A percentile compares a stretch with the other conserved stretches of the same genome.
phyloP scores from a whole-genome alignment of 371 early-diverging fungal species.

The Lichtheimia ornata region DNA sequence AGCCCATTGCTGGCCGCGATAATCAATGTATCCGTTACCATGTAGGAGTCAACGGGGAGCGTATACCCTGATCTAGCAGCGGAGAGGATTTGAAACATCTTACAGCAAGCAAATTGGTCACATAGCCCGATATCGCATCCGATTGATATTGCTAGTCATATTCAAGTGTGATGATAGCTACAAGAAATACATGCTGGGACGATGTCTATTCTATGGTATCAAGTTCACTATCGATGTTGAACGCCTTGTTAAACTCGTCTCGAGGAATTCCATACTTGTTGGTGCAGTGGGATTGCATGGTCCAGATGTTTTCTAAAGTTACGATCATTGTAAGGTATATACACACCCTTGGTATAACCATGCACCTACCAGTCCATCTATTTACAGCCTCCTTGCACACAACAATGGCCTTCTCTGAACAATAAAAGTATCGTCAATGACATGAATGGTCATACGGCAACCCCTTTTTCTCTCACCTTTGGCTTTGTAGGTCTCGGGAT shows the following conservation, averaged over 20 bases:
- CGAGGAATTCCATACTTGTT: conserved; percentile 77
- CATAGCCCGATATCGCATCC: too few relatives aligned
- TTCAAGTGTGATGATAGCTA: too few relatives aligned
- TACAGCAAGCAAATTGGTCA: too few relatives aligned
- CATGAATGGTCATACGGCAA: neutral
- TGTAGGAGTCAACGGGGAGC: too few relatives aligned
- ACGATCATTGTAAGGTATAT: neutral
- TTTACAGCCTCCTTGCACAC: conserved; percentile 79
- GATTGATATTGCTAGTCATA: too few relatives aligned
- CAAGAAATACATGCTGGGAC: too few relatives aligned
- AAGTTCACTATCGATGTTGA: conserved; percentile 81
- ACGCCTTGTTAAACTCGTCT: conserved; percentile 70
- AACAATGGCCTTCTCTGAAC: conserved; percentile 55
- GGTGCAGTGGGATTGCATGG: conserved; percentile 79
- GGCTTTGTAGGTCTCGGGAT: conserved; percentile 69
- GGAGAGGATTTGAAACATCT: too few relatives aligned
- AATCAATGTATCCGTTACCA: too few relatives aligned
- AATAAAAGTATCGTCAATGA: neutral
- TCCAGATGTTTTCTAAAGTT: conserved; percentile 83
- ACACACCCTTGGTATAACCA: neutral
- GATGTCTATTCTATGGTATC: conserved; percentile 57
- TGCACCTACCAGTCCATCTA: conserved; percentile 78
- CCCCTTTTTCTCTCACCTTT: conserved; percentile 46
- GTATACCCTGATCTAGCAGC: too few relatives aligned
- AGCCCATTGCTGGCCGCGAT: too few relatives aligned